Evolutionary conservation across 441 rosid genomes (phyloP).

Genomic region (Isatis lusitanica): DNA sequence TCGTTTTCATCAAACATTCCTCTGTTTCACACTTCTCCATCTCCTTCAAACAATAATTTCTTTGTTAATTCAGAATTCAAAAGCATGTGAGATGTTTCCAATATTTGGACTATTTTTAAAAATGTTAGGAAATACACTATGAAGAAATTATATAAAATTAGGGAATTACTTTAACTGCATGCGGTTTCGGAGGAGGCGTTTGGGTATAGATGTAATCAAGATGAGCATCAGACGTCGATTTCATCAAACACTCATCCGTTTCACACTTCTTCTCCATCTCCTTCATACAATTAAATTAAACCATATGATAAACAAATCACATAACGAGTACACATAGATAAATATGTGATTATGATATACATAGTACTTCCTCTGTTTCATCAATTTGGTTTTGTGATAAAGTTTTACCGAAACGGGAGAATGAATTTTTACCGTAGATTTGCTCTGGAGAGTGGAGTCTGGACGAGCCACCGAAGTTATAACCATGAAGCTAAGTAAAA

Average conservation of each 20-base stretch:
- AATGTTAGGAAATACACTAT: too few species aligned
- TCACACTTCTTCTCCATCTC: slow-evolving; percentile 23
- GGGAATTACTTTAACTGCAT: not conserved
- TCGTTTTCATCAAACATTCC: slow-evolving; percentile 22
- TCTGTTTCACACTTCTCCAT: slow-evolving; percentile 11
- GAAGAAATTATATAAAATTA: not conserved
- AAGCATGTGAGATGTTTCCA: not conserved
- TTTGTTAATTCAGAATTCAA: not conserved
- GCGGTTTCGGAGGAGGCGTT: not conserved
- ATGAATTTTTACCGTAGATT: not conserved
- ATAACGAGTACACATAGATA: not conserved
- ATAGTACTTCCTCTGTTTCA: not conserved
- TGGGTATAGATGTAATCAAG: slow-evolving; percentile 31
- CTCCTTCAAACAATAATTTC: not conserved
- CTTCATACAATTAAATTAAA: not conserved
- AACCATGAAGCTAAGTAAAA: slow-evolving; percentile 29
- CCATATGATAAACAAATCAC: not conserved
- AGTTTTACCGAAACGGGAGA: not conserved
- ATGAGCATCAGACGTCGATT: slow-evolving; percentile 22
- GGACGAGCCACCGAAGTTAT: slow-evolving; percentile 23
- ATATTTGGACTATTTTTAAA: too few species aligned
- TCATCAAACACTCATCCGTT: slow-evolving; percentile 23
- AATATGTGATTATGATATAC: not conserved
- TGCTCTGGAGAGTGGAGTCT: slow-evolving; percentile 8
- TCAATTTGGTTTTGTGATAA: not conserved